phyloP scores from a whole-genome alignment of 169 alveolate genomes.

The Plasmodium gonderi region DNA sequence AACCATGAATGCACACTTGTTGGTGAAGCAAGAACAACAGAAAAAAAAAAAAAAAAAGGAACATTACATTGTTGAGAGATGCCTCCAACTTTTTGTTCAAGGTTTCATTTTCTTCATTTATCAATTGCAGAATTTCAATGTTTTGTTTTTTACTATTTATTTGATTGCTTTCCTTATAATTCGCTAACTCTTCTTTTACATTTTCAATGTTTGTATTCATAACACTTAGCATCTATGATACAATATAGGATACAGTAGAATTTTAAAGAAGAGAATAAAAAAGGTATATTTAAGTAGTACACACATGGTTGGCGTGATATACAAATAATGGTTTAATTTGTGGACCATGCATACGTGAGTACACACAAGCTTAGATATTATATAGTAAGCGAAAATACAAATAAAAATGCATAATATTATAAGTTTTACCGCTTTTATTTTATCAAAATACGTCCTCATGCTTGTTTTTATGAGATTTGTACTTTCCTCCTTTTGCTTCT shows the following conservation, averaged over 20 bases:
- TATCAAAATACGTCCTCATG: slow-evolving; percentile 46
- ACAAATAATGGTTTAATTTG: too few relatives aligned
- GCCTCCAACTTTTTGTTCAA: slow-evolving; percentile 39
- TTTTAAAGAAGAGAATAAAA: not conserved
- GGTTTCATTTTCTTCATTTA: slow-evolving; percentile 60
- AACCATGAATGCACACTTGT: not conserved
- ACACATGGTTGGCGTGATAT: not conserved
- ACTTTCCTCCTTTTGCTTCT: slow-evolving; percentile 64
- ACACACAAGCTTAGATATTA: not conserved
- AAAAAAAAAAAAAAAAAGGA: not conserved
- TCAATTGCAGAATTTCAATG: slow-evolving; percentile 59
- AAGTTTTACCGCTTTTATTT: slow-evolving; percentile 41
- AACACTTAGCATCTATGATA: slow-evolving; percentile 38
- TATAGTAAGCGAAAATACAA: not conserved
- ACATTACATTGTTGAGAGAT: slow-evolving; percentile 23
- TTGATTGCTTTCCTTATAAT: slow-evolving; percentile 52
- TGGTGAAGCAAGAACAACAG: not conserved
- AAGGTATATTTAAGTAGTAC: not conserved
- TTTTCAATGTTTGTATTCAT: slow-evolving; percentile 54
- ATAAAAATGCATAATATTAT: not conserved
- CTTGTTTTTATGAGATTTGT: slow-evolving; percentile 52
- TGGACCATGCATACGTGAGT: too few relatives aligned
- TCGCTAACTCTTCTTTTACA: slow-evolving; percentile 31
- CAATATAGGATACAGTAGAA: not conserved
- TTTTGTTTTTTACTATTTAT: slow-evolving; percentile 55